These are phyloP conservation scores for Ensete ventricosum DNA, from an alignment of 176 grass and related monocot species.

Conservation along the genomic window DNA sequence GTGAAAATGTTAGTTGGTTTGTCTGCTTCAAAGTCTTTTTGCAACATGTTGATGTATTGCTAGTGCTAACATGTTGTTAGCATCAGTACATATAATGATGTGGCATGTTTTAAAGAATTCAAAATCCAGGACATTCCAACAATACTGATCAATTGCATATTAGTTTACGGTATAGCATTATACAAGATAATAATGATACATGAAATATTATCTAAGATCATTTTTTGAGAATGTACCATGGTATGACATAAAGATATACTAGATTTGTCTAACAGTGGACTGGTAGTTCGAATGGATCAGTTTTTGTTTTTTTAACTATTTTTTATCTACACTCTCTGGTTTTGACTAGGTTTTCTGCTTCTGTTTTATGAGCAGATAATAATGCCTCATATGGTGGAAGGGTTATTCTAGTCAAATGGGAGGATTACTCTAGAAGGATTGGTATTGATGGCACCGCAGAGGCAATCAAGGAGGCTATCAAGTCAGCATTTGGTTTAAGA, in stretches of 20 bases:
- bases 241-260: no score
- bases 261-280: no score
- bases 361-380: constrained; percentile 49
- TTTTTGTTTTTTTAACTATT: not conserved
- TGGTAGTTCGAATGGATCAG: no score
- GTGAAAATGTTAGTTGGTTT: not conserved
- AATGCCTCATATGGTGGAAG: constrained; percentile 56
- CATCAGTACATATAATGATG: no score
- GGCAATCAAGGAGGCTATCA: constrained; percentile 90
- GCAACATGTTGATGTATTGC: not conserved
- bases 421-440: constrained; percentile 83
- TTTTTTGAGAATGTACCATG: no score
- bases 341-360: constrained; percentile 1
- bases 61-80: not conserved
- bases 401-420: constrained; percentile 91
- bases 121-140: no score
- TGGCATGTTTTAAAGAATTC: not conserved
- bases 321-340: not conserved
- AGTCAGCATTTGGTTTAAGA: constrained; percentile 86
- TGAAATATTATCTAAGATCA: no score
- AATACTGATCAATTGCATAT: no score
- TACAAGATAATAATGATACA: no score
- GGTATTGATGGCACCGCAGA: constrained; percentile 82
- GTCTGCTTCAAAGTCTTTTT: not conserved
- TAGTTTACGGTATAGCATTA: no score